phyloP scores from a whole-genome alignment of 108 stramenopile genomes.

The Seminavis robusta region DNA sequence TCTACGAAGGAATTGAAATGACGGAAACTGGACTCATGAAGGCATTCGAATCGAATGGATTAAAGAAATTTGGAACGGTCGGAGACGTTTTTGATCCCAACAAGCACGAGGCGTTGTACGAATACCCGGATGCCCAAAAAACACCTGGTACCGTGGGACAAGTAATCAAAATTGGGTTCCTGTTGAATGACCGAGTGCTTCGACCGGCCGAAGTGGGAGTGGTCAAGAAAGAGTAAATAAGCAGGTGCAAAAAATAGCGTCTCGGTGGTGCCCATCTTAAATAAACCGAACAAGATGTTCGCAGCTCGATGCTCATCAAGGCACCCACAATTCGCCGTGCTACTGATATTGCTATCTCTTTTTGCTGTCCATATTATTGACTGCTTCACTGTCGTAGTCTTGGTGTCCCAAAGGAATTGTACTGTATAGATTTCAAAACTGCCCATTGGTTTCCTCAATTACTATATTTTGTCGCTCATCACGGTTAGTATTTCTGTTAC shows the following conservation, averaged over 20 bases:
- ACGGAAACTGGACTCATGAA: slow-evolving; percentile 84
- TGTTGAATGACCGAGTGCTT: slow-evolving; percentile 89
- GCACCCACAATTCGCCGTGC: too few species aligned
- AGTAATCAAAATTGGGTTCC: slow-evolving; percentile 94
- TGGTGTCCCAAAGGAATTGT: too few species aligned
- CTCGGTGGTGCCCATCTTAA: neutral
- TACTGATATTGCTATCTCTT: too few species aligned
- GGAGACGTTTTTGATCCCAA: slow-evolving; percentile 96
- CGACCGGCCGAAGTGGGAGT: slow-evolving; percentile 96
- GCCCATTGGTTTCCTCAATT: too few species aligned
- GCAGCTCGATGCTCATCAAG: too few species aligned
- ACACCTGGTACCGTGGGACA: slow-evolving; percentile 85
- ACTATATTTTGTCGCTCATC: too few species aligned
- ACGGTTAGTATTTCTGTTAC: too few species aligned
- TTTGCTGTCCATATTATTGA: too few species aligned
- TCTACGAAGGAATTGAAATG: slow-evolving; percentile 92
- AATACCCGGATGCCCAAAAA: slow-evolving; percentile 69
- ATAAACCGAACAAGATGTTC: too few species aligned
- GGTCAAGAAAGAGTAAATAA: slow-evolving; percentile 58
- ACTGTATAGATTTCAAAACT: too few species aligned
- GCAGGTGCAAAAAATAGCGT: neutral
- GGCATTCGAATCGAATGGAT: slow-evolving; percentile 81
- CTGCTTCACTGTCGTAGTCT: too few species aligned
- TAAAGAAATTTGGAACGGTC: slow-evolving; percentile 76
- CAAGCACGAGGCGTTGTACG: slow-evolving; percentile 93